Conservation (phyloP, 2,329 filamentous ascomycete genomes). For the Cercospora berteroae region DNA sequence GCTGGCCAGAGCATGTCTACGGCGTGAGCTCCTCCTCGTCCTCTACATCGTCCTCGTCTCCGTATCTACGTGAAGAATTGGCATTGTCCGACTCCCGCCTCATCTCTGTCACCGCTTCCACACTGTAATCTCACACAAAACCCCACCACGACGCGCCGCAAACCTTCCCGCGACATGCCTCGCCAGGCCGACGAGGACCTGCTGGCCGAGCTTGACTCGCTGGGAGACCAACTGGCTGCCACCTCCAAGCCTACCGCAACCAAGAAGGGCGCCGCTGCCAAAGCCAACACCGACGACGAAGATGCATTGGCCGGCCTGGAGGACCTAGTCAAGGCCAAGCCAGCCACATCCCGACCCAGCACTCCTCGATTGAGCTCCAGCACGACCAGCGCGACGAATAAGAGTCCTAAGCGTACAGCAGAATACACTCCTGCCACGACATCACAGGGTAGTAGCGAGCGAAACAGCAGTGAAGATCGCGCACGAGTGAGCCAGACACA, state of each 20-base stretch:
- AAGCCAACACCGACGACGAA: slow-evolving; percentile 48
- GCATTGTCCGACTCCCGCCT: background rate
- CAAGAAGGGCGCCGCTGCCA: slow-evolving; percentile 37
- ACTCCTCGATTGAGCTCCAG: slow-evolving; percentile 68
- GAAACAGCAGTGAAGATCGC: slow-evolving; percentile 64
- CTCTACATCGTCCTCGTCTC: background rate
- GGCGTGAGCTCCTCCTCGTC: background rate
- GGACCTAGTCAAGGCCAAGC: slow-evolving; percentile 68
- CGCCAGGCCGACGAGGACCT: slow-evolving; percentile 40
- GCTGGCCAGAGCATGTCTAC: background rate
- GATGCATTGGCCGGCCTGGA: slow-evolving; percentile 88
- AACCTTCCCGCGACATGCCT: slow-evolving; percentile 43
- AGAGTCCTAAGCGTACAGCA: slow-evolving; percentile 33
- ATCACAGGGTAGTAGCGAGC: slow-evolving; percentile 49
- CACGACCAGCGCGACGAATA: slow-evolving; percentile 42
- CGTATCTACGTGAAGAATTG: background rate
- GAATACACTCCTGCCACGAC: slow-evolving; percentile 51
- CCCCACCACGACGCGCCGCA: slow-evolving; percentile 21
- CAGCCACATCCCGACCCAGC: slow-evolving; percentile 67
- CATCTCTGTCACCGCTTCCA: background rate
- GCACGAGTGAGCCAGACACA: slow-evolving; percentile 34
- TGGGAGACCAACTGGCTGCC: slow-evolving; percentile 26
- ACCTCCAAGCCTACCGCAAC: slow-evolving; percentile 39
- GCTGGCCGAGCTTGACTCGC: slow-evolving; percentile 29
- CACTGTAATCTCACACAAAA: background rate